Evolutionary conservation across 2,329 filamentous ascomycete species (phyloP).

Genomic region (Aspergillus caelatus): DNA sequence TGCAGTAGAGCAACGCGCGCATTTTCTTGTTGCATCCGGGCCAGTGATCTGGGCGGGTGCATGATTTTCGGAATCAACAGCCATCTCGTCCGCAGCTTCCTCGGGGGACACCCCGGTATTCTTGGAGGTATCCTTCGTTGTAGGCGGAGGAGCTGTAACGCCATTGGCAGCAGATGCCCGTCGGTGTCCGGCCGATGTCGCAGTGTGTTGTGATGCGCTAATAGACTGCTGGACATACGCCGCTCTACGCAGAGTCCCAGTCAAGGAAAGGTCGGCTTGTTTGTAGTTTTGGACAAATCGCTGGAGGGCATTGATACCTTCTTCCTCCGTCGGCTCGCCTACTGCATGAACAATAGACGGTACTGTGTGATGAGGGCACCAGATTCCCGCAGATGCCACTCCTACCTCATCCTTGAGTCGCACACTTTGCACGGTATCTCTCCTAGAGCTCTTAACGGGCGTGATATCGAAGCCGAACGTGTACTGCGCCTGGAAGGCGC

Average conservation of each 20-base stretch:
- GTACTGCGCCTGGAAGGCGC: conserved; percentile 82
- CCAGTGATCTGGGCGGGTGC: conserved; percentile 22
- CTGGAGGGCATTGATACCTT: conserved; percentile 78
- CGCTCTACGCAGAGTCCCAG: conserved; percentile 90
- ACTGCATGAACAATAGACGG: conserved; percentile 77
- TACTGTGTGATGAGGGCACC: conserved; percentile 86
- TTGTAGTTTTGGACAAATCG: conserved; percentile 89
- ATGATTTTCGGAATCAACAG: conserved; percentile 32
- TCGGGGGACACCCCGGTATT: conserved; percentile 22
- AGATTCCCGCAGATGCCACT: conserved; percentile 80
- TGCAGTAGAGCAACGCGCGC: conserved; percentile 43
- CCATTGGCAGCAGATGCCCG: conserved; percentile 60
- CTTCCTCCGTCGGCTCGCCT: conserved; percentile 71
- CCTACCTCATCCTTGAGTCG: conserved; percentile 80
- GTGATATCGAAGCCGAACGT: conserved; percentile 86
- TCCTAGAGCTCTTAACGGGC: conserved; percentile 84
- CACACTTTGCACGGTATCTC: conserved; percentile 78
- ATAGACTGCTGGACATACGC: conserved; percentile 61
- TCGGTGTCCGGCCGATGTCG: conserved; percentile 47
- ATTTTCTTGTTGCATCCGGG: conserved; percentile 33
- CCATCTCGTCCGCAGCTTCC: conserved; percentile 32
- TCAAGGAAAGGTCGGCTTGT: conserved; percentile 86
- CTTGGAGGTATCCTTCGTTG: conserved; percentile 30
- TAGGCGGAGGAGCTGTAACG: conserved; percentile 17
- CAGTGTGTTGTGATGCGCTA: conserved; percentile 34